phyloP scores from a whole-genome alignment of 129 eudicot species.

The Mikania micrantha region DNA sequence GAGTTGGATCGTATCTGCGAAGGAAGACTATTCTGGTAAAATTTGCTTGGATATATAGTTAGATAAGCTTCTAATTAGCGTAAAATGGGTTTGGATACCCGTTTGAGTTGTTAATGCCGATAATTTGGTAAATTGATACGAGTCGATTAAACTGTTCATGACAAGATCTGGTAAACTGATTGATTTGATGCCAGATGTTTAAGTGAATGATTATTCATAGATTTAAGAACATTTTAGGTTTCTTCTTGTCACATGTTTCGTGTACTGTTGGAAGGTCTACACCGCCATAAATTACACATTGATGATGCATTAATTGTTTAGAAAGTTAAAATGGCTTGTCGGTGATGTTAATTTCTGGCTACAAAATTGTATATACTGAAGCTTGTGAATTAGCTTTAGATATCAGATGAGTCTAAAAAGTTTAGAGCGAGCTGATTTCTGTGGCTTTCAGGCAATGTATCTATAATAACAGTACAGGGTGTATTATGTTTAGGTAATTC shows the following conservation, averaged over 20 bases:
- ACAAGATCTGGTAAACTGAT: no score
- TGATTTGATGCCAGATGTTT: not conserved
- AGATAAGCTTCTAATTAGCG: not conserved
- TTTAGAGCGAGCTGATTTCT: not conserved
- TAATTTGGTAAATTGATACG: no score
- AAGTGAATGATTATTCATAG: not conserved
- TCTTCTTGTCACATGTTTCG: not conserved
- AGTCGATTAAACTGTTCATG: no score
- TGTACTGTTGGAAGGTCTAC: not conserved
- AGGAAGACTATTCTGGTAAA: conserved; percentile 70
- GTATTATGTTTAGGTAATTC: no score
- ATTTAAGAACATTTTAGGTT: not conserved
- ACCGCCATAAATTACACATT: not conserved
- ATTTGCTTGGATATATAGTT: not conserved
- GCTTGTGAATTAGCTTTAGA: not conserved
- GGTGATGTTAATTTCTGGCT: not conserved
- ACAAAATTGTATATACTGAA: not conserved
- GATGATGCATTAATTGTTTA: not conserved
- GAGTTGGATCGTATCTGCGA: conserved; percentile 87
- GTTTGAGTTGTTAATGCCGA: not conserved
- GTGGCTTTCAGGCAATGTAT: not conserved
- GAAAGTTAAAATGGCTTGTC: not conserved
- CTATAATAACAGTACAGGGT: not conserved
- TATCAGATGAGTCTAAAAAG: not conserved
- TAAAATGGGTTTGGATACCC: not conserved